Evolutionary conservation across 1,139 yeast genomes (phyloP).

Genomic region (Saccharomyces pastorianus): DNA sequence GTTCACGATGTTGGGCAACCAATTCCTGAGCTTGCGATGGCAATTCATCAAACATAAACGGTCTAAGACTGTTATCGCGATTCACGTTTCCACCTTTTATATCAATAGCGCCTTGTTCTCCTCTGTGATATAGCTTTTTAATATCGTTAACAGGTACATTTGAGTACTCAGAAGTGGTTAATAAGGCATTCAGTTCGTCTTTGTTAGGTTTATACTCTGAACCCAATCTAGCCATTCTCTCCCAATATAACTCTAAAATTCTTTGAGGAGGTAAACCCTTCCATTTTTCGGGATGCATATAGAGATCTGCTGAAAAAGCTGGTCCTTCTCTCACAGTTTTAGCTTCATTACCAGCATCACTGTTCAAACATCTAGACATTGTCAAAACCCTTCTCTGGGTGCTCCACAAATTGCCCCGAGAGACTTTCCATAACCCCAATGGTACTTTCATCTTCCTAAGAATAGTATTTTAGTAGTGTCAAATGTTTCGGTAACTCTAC

Average conservation of each 20-base stretch:
- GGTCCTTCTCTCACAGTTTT: conserved; percentile 5
- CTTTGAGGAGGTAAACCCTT: conserved; percentile 55
- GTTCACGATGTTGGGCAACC: conserved; percentile 54
- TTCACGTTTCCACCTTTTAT: conserved; percentile 27
- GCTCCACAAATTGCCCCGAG: background rate
- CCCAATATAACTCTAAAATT: conserved; percentile 51
- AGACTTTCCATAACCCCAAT: background rate
- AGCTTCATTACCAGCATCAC: conserved; percentile 1
- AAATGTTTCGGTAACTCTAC: background rate
- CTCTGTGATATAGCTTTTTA: conserved; percentile 33
- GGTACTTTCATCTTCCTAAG: background rate
- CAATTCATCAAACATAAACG: conserved; percentile 48
- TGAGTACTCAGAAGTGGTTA: conserved; percentile 35
- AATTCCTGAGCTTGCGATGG: conserved; percentile 54
- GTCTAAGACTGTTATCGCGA: conserved; percentile 21
- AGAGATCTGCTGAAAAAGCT: conserved; percentile 12
- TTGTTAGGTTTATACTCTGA: conserved; percentile 48
- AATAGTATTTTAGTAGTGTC: background rate
- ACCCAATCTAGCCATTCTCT: conserved; percentile 50
- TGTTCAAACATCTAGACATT: background rate
- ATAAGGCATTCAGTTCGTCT: conserved; percentile 39
- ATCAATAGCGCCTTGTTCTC: conserved; percentile 33
- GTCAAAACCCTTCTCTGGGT: background rate
- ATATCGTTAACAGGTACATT: conserved; percentile 32
- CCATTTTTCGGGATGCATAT: conserved; percentile 56